Conservation (phyloP, 2,329 filamentous ascomycete genomes). For the Chaetomiaceae sp. region DNA sequence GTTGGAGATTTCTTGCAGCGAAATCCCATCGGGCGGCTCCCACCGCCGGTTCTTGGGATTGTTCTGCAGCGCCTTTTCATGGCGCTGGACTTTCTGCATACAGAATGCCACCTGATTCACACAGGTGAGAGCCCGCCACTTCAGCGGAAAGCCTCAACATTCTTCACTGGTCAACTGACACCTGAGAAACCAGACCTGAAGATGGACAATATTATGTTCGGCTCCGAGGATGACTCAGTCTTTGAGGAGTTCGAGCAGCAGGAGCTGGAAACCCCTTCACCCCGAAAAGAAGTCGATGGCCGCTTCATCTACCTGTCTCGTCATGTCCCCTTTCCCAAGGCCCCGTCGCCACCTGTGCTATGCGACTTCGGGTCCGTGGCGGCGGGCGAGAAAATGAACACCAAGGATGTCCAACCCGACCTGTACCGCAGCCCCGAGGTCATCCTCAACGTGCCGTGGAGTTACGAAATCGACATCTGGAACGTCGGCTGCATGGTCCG, state of each 20-base stretch:
- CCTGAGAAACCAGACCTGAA: neutral
- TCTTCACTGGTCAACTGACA: neutral
- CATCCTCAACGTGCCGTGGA: slow-evolving; percentile 41
- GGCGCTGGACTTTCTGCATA: slow-evolving; percentile 41
- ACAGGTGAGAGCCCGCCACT: slow-evolving; percentile 27
- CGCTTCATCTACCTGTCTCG: slow-evolving; percentile 39
- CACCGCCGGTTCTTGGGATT: slow-evolving; percentile 30
- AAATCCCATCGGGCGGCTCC: slow-evolving; percentile 34
- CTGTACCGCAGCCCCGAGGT: slow-evolving; percentile 41
- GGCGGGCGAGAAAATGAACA: slow-evolving; percentile 29
- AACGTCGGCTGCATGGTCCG: slow-evolving; percentile 43
- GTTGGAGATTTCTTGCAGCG: slow-evolving; percentile 33
- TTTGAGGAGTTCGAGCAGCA: neutral
- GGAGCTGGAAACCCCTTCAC: slow-evolving; percentile 33
- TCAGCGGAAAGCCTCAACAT: no score
- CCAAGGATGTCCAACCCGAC: slow-evolving; percentile 34
- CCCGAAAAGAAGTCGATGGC: slow-evolving; percentile 37
- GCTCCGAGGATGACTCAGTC: neutral
- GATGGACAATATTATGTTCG: slow-evolving; percentile 7
- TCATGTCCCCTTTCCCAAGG: slow-evolving; percentile 30
- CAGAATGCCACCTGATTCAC: slow-evolving; percentile 40
- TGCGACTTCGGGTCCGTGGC: slow-evolving; percentile 47
- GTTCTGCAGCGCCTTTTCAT: slow-evolving; percentile 36
- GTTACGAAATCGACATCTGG: slow-evolving; percentile 46
- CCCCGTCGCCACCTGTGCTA: slow-evolving; percentile 32